phyloP scores from a whole-genome alignment of 352 stramenopile species.

The Thalassiosira mediterranea region DNA sequence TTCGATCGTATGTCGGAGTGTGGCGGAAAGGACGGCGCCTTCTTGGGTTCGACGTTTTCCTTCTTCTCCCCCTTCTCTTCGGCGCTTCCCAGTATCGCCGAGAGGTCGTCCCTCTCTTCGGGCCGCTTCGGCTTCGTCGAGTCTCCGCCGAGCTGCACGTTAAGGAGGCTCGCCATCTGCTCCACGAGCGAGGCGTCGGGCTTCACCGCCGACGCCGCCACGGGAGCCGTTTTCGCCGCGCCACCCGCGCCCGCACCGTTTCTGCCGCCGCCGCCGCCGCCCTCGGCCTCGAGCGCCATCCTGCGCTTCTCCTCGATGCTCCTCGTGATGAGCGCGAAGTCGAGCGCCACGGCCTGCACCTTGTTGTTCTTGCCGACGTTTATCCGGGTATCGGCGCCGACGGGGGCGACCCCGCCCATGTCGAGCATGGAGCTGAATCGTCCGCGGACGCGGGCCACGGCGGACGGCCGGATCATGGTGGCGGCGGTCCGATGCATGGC shows the following conservation, averaged over 20 bases:
- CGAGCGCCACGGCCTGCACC: constrained; percentile 74
- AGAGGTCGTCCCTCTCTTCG: constrained; percentile 47
- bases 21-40: not conserved
- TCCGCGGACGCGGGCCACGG: constrained; percentile 8
- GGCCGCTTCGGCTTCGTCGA: constrained; percentile 17
- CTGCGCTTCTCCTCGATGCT: constrained; percentile 42
- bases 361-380: constrained; percentile 80
- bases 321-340: constrained; percentile 78
- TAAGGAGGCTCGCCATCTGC: constrained; percentile 70
- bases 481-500: constrained; percentile 20
- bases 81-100: constrained; percentile 30
- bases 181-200: constrained; percentile 59
- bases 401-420: constrained; percentile 62
- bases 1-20: constrained; percentile 73
- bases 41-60: constrained; percentile 14
- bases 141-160: constrained; percentile 53
- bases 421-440: constrained; percentile 71
- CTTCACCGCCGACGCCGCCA: constrained; percentile 13
- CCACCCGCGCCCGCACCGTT: constrained; percentile 10
- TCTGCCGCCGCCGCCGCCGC: constrained; percentile 15
- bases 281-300: constrained; percentile 20
- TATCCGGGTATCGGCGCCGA: constrained; percentile 36
- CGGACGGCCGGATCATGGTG: constrained; percentile 8
- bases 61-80: constrained; percentile 2
- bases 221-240: not conserved